A percentile compares a stretch with the other conserved stretches of the same genome.
These are phyloP conservation scores for Alnus rubra DNA, from an alignment of 306 rosid genomes.

Conservation along the genomic window DNA sequence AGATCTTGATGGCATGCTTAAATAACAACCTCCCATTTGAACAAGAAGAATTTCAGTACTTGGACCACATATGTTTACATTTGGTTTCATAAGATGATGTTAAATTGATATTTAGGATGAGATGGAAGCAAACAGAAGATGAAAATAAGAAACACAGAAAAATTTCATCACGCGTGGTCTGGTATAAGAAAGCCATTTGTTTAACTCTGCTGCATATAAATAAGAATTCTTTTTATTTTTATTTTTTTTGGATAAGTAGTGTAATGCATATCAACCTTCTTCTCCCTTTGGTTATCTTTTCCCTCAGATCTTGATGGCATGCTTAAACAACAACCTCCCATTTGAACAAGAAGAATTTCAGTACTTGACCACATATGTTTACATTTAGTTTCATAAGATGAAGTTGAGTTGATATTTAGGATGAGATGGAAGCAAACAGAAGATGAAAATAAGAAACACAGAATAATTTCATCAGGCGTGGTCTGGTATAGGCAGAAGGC, in stretches of 20 bases:
- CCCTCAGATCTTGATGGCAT: no score
- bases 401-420: not conserved
- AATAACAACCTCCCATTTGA: no score
- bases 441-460: not conserved
- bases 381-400: not conserved
- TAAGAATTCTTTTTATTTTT: no score
- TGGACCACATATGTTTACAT: not conserved
- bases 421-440: not conserved
- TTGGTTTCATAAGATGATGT: not conserved
- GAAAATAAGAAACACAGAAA: not conserved
- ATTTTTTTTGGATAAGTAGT: no score
- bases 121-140: not conserved
- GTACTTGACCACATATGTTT: no score
- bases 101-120: not conserved
- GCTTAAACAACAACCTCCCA: no score
- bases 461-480: not conserved
- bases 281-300: not conserved
- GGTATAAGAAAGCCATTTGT: no score
- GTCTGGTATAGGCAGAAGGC: no score
- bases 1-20: no score
- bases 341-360: no score
- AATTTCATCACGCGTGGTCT: not conserved
- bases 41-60: no score
- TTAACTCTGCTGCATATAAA: no score
- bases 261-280: not conserved